Conservation (phyloP, 345 rosid genomes). For the Passiflora organensis region DNA sequence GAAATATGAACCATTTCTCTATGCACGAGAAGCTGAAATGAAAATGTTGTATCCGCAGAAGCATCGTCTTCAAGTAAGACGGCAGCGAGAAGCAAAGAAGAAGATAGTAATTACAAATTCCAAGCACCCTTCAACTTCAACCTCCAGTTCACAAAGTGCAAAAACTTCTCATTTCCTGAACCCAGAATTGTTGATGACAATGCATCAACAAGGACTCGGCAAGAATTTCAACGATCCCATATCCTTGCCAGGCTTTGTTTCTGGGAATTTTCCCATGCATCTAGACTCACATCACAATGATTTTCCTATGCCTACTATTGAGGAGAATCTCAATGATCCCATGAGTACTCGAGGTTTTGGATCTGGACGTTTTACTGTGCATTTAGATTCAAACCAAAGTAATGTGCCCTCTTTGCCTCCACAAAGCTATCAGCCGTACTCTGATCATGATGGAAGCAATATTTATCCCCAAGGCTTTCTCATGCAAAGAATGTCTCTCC, state of each 20-base stretch:
- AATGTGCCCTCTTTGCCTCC: no score
- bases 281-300: constrained; percentile 3
- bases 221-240: constrained; percentile 4
- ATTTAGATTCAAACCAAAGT: no score
- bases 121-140: constrained; percentile 5
- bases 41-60: constrained; percentile 29
- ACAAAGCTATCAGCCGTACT: constrained; percentile 6
- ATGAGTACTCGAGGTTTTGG: no score
- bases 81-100: constrained; percentile 14
- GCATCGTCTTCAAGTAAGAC: constrained; percentile 30
- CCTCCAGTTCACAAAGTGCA: constrained; percentile 11
- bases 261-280: constrained; percentile 3
- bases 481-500: no score
- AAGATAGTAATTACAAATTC: constrained; percentile 8
- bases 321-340: no score
- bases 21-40: neutral
- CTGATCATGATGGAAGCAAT: neutral
- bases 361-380: no score
- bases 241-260: constrained; percentile 7
- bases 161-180: neutral
- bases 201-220: constrained; percentile 8
- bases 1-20: no score
- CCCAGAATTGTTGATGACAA: neutral
- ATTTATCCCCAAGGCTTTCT: no score
- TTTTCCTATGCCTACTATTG: neutral